Base-by-base conservation (phyloP, 495 filamentous ascomycete genomes). In the Apodospora peruviana region DNA sequence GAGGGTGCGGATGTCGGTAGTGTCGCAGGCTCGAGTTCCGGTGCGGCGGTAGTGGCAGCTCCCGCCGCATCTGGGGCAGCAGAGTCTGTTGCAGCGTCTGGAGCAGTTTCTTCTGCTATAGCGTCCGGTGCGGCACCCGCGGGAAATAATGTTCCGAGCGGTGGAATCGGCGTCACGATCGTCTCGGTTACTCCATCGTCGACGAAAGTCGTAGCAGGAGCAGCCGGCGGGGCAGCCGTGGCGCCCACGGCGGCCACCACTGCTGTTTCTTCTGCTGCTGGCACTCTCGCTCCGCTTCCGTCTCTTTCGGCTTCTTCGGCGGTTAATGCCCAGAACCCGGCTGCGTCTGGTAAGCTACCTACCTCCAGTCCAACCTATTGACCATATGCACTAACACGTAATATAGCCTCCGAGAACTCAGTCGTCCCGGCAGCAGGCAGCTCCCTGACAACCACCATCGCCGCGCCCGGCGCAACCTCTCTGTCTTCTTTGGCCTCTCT, bases 81-180 rank as follows among this genome's bases (percentile, higher is more conserved):
- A 9, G 40, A 4, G 40, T 8, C 21, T 29, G 29, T 16, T 14
- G 24, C 18, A 5, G 14, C 21, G 8, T 2, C 14, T 10, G 37
- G 19, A 5, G 14, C 50, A 35, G 21, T 20, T 29, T 25, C 29
- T 38, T n/a, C 16, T 16, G 41, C 40, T 18, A 12, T 21, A 39
- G 32, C 16, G 34, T 8, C 37, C 42, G 9, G 43, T 18, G 10
- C 36, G 16, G 5, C 36, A 38, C 40, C 50, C 7, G 50, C 25
- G 4, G 51, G 48, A 36, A 47, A 24, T 17, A 42, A 36, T 4
- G 43, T 46, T 1, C 14, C 59, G 8, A 52, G 34, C 16, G 66
- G 64, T 18, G 66, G 64, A 7, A 48, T 66, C 4, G 64, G 64
- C 23, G 56, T 67, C 12, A 47, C 55, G 22, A 46, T 58, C 14